Base-by-base conservation (phyloP, 2,329 filamentous ascomycete species). In the Fusarium albosuccineum region DNA sequence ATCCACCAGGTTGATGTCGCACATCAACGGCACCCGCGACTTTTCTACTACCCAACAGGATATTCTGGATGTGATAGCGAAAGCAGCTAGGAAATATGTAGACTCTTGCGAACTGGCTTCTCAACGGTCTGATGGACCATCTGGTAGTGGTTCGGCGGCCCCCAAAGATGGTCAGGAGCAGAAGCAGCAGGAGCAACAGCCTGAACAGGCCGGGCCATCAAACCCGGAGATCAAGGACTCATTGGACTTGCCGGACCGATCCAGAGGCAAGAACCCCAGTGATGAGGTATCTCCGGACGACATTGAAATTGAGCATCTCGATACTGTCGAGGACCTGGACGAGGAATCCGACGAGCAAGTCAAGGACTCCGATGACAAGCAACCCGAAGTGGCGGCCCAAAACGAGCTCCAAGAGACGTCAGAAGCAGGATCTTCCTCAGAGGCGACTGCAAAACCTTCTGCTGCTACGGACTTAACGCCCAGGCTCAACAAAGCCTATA, bases 1-100 rank as follows among this genome's bases (percentile, higher is more conserved):
- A 7, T 82, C 82, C 2, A 71, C 74, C 5, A 82, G 79, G 50
- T 73, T 88, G 13, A 80, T 83, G 77, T 74, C 74, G 3, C 71
- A 80, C 26, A 61, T 81, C 33, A 77, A 82, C 50, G 81, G 80
- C 29, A 78, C 77, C 57, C 50, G 70, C 58, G 69, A 75, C 36
- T 73, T 78, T 41, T 74, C 76, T 6, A 54, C 65, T 6, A 70
- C 79, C 0, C 82, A 84, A 37, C 80, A 83, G 57, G 82, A 85
- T 8, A 80, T 83, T 5, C 71, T 88, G 17, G 81, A 85, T 8
- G 77, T 80, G 16, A 84, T 89, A 34, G 81, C 83, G 59, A 79
- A 78, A 37, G 87, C 86, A 4, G 82, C 85, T 0, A 80, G 78
- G 45, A 82, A 83, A 57, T 89, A 86, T 56, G 75, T 88, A 1